These are phyloP conservation scores for Thelephora aurantiotincta DNA, from an alignment of 768 basidiomycete species.

Conservation along the genomic window DNA sequence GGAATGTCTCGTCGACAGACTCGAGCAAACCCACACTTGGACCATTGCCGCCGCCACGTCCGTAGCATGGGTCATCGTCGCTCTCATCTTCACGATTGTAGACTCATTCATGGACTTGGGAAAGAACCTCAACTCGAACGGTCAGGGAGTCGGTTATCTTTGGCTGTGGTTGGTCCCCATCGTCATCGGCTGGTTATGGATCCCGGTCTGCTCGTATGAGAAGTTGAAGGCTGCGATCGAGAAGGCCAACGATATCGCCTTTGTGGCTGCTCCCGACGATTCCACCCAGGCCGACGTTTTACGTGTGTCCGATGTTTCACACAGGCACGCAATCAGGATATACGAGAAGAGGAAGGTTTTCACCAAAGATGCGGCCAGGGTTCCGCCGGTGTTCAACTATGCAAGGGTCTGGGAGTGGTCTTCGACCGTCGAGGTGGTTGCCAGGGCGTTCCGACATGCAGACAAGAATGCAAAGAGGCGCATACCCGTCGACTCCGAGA, in stretches of 20 bases:
- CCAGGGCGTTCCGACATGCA: too few species aligned
- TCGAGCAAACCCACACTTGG: constrained; percentile 26
- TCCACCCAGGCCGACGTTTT: background rate
- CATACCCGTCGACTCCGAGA: too few species aligned
- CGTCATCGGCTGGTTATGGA: constrained; percentile 23
- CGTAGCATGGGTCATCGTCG: constrained; percentile 29
- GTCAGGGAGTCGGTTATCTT: constrained; percentile 23
- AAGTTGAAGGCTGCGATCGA: constrained; percentile 18
- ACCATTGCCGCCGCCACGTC: constrained; percentile 24
- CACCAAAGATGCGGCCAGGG: constrained; percentile 8
- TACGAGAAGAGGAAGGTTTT: background rate
- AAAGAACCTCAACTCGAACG: constrained; percentile 17
- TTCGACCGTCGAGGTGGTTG: too few species aligned
- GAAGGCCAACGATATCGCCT: constrained; percentile 16
- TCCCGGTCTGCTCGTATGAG: constrained; percentile 17
- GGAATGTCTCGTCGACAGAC: constrained; percentile 16
- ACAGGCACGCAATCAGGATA: background rate
- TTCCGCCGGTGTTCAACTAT: too few species aligned
- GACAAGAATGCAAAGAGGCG: too few species aligned
- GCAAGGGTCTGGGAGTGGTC: too few species aligned
- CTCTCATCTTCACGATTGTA: constrained; percentile 26
- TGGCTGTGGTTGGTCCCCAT: constrained; percentile 32
- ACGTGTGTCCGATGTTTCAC: constrained; percentile 2
- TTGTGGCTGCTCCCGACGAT: constrained; percentile 9
- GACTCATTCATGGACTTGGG: constrained; percentile 8